These are phyloP conservation scores for Yarrowia osloensis DNA, from an alignment of 805 yeast genomes.

Conservation along the genomic window DNA sequence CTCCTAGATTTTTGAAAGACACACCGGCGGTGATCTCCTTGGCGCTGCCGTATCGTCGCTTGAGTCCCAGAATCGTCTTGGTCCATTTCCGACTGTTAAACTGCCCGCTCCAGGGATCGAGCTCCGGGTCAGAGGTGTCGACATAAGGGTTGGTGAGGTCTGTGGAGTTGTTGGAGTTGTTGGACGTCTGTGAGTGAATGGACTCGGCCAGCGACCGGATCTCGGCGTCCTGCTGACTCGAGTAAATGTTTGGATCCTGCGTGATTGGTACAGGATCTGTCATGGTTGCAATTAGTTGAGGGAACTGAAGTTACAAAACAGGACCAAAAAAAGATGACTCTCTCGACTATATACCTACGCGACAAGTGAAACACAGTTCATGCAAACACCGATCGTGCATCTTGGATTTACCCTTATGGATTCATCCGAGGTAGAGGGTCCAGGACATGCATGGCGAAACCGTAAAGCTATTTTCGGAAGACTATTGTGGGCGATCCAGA, in stretches of 20 bases:
- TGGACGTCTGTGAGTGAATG: conserved; percentile 19
- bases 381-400: conserved; percentile 2
- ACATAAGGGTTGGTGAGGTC: conserved; percentile 37
- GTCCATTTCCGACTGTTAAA: conserved; percentile 67
- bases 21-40: conserved; percentile 62
- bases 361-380: not conserved
- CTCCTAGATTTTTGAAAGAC: conserved; percentile 59
- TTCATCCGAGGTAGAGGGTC: conserved; percentile 5
- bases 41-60: conserved; percentile 59
- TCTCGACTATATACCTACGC: not conserved
- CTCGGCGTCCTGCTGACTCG: conserved; percentile 20
- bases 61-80: conserved; percentile 55
- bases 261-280: conserved; percentile 16
- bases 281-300: not conserved
- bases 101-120: conserved; percentile 60
- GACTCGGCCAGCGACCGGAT: conserved; percentile 26
- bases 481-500: not conserved
- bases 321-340: not conserved
- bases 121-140: conserved; percentile 45
- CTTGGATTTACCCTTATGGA: not conserved
- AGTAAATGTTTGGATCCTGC: conserved; percentile 20
- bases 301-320: no score
- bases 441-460: not conserved
- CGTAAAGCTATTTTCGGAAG: not conserved
- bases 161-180: not conserved